phyloP scores from a whole-genome alignment of 2,329 filamentous ascomycete species.

The Scytalidium lignicola region DNA sequence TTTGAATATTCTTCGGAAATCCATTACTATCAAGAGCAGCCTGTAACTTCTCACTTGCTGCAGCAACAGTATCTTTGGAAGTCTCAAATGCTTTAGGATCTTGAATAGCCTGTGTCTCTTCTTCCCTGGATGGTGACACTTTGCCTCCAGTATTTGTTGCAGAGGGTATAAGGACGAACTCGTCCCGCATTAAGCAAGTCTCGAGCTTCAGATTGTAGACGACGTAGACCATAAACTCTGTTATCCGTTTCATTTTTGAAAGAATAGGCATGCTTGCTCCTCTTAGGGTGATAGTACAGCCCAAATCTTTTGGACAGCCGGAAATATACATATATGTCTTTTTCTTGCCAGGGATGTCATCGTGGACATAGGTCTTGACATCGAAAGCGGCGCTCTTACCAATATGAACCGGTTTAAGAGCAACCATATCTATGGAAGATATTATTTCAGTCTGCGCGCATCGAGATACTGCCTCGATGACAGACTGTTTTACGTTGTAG shows the following conservation, averaged over 20 bases:
- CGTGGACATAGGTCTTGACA: conserved; percentile 89
- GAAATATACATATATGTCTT: conserved; percentile 97
- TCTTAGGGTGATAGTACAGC: conserved; percentile 88
- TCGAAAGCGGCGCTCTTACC: conserved; percentile 85
- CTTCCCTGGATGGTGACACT: conserved; percentile 31
- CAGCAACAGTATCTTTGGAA: conserved; percentile 13
- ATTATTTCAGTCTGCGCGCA: conserved; percentile 91
- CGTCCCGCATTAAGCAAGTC: conserved; percentile 88
- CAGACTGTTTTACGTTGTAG: conserved; percentile 94
- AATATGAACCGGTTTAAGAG: conserved; percentile 66
- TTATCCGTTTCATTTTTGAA: conserved; percentile 81
- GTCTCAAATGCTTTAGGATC: conserved; percentile 2
- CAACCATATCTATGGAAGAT: conserved; percentile 90
- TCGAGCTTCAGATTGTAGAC: conserved; percentile 97
- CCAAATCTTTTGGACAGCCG: conserved; percentile 81
- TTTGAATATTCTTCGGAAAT: conserved; percentile 2
- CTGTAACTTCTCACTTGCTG: conserved; percentile 21
- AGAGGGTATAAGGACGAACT: conserved; percentile 77
- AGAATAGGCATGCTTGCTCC: conserved; percentile 70
- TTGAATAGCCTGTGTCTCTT: conserved; percentile 7
- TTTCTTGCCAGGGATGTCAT: conserved; percentile 65
- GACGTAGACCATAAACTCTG: conserved; percentile 98
- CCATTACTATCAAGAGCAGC: conserved; percentile 11
- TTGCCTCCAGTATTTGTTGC: conserved; percentile 44
- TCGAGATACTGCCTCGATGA: conserved; percentile 89